Conservation (phyloP, 2,329 filamentous ascomycete species). For the Beauveria bassiana region DNA sequence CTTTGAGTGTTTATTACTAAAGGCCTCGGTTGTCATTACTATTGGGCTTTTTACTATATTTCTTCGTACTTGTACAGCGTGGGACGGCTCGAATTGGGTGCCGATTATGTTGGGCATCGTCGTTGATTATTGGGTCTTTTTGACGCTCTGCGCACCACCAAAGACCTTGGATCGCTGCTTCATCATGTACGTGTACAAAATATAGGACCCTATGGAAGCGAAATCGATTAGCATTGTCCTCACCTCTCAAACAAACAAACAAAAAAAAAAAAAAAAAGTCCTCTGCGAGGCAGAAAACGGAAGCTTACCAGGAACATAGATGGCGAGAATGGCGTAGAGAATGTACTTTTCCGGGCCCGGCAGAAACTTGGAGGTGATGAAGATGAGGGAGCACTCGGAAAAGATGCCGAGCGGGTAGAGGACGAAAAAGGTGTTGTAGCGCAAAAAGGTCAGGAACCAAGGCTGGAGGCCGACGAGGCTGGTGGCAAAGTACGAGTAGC, state of each 20-base stretch:
- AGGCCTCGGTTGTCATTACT: not conserved
- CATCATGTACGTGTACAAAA: constrained; percentile 94
- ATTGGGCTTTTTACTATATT: not conserved
- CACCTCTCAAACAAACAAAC: not conserved
- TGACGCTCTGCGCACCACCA: constrained; percentile 4
- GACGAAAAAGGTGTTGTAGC: constrained; percentile 88
- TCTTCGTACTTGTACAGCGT: not conserved
- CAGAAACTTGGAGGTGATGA: constrained; percentile 54
- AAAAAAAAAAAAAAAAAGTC: constrained; percentile 13
- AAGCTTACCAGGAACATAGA: constrained; percentile 70
- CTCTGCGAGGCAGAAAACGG: no score
- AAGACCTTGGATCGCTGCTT: constrained; percentile 72
- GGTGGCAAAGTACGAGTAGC: constrained; percentile 86
- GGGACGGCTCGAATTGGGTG: not conserved
- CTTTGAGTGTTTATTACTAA: not conserved
- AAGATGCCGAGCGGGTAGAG: constrained; percentile 88
- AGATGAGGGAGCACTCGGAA: constrained; percentile 79
- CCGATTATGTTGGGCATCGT: not conserved
- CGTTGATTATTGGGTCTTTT: constrained; percentile 32
- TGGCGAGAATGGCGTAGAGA: constrained; percentile 56
- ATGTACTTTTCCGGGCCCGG: constrained; percentile 46
- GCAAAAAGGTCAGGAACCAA: constrained; percentile 63
- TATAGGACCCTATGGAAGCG: constrained; percentile 53
- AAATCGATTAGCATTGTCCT: not conserved
- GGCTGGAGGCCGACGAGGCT: constrained; percentile 59